These are phyloP conservation scores for Cladophialophora chaetospira DNA, from an alignment of 2,329 filamentous ascomycete species.

Conservation along the genomic window DNA sequence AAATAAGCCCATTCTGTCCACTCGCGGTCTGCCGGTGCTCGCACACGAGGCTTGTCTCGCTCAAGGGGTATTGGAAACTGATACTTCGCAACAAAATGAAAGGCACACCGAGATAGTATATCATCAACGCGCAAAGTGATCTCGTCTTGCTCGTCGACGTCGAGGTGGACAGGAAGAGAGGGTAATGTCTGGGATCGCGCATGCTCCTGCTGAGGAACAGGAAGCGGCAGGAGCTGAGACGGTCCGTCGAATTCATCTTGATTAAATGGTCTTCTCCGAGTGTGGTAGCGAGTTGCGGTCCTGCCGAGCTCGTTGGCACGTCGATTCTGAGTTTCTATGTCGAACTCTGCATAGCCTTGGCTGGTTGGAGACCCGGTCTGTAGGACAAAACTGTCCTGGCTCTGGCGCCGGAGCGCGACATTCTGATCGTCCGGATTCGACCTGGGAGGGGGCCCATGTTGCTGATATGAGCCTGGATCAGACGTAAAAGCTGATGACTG, in stretches of 20 bases:
- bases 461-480: conserved; percentile 24
- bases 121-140: conserved; percentile 81
- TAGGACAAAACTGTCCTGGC: conserved; percentile 31
- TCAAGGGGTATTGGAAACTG: conserved; percentile 86
- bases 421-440: conserved; percentile 26
- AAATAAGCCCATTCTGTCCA: conserved; percentile 94
- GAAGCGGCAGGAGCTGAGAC: conserved; percentile 76
- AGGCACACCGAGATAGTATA: conserved; percentile 79
- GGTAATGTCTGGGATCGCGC: conserved; percentile 79
- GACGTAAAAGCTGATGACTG: conserved; percentile 24
- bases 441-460: conserved; percentile 19
- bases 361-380: conserved; percentile 31
- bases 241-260: conserved; percentile 88
- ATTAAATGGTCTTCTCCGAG: conserved; percentile 61
- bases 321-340: conserved; percentile 29
- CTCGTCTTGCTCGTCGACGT: conserved; percentile 80
- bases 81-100: conserved; percentile 88
- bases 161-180: conserved; percentile 77
- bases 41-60: conserved; percentile 76
- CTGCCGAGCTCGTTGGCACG: conserved; percentile 28
- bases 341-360: conserved; percentile 32
- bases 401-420: conserved; percentile 30
- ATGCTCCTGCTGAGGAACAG: conserved; percentile 69
- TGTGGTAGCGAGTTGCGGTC: conserved; percentile 28
- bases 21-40: conserved; percentile 74